A percentile compares a stretch with the other conserved stretches of the same genome.
These are phyloP conservation scores for Citrus glauca DNA, from an alignment of 345 rosid species.

Conservation along the genomic window DNA sequence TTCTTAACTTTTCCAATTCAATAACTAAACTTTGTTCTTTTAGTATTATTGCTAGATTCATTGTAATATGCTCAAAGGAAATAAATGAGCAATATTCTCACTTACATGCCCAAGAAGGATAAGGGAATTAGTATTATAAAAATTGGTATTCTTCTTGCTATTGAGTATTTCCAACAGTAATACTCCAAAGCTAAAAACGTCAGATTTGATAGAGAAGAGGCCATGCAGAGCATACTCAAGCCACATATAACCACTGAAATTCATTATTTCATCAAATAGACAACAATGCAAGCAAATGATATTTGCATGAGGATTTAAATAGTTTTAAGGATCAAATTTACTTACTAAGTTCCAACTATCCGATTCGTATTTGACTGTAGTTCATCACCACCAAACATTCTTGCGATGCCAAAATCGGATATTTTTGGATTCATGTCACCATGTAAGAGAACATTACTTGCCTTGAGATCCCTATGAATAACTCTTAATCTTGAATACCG, in stretches of 20 bases:
- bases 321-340: too few relatives aligned
- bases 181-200: not conserved
- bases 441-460: slow-evolving; percentile 5
- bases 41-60: too few relatives aligned
- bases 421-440: slow-evolving; percentile 10
- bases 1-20: not conserved
- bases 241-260: slow-evolving; percentile 1
- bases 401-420: slow-evolving; percentile 17
- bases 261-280: not conserved
- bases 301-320: too few relatives aligned
- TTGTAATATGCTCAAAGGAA: too few relatives aligned
- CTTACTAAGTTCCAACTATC: slow-evolving; percentile 13
- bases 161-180: not conserved
- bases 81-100: not conserved
- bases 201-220: not conserved
- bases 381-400: not conserved
- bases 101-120: not conserved
- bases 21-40: too few relatives aligned
- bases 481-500: slow-evolving; percentile 9
- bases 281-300: not conserved
- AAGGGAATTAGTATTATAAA: not conserved
- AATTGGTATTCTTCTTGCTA: not conserved
- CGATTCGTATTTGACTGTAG: not conserved
- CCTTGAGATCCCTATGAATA: slow-evolving; percentile 12
- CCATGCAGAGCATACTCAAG: not conserved